Conservation (phyloP, 768 basidiomycete genomes). For the Leccinellum luteum region DNA sequence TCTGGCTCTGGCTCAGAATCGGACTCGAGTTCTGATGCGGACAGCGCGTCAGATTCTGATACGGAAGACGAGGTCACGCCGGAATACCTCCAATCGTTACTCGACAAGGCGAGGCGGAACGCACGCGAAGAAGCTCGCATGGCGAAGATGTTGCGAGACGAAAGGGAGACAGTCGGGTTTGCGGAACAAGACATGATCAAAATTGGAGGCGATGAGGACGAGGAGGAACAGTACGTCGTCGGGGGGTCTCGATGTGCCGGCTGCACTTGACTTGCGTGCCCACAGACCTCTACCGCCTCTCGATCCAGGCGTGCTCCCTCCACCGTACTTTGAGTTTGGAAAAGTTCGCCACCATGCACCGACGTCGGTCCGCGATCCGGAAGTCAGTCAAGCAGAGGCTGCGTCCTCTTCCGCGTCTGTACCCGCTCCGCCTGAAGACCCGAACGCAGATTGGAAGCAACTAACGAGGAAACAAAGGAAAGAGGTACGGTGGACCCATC, state of each 20-base stretch:
- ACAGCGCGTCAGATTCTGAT: constrained; percentile 33
- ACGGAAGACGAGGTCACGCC: constrained; percentile 47
- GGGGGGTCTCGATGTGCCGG: neutral
- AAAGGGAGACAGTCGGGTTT: constrained; percentile 20
- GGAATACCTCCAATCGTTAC: constrained; percentile 59
- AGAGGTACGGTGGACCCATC: constrained; percentile 45
- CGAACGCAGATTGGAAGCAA: constrained; percentile 60
- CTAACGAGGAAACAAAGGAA: constrained; percentile 73
- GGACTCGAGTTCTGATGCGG: constrained; percentile 35
- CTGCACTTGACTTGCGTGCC: constrained; percentile 1
- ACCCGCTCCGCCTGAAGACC: constrained; percentile 63
- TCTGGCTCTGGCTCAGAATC: constrained; percentile 22
- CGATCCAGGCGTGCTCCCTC: constrained; percentile 63
- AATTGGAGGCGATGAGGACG: constrained; percentile 37
- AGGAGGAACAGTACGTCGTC: constrained; percentile 37
- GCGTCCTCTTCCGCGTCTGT: constrained; percentile 46
- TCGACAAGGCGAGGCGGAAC: constrained; percentile 60
- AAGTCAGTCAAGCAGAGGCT: constrained; percentile 50
- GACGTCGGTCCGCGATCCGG: constrained; percentile 57
- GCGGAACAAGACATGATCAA: constrained; percentile 58
- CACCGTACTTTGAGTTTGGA: constrained; percentile 60
- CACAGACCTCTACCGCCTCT: constrained; percentile 57
- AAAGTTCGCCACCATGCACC: constrained; percentile 42
- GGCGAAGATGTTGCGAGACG: constrained; percentile 24
- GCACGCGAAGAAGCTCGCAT: constrained; percentile 34